A percentile compares a stretch with the other conserved stretches of the same genome.
Evolutionary conservation across 352 stramenopile species (phyloP).

Genomic region (Globisporangium mamillatum): DNA sequence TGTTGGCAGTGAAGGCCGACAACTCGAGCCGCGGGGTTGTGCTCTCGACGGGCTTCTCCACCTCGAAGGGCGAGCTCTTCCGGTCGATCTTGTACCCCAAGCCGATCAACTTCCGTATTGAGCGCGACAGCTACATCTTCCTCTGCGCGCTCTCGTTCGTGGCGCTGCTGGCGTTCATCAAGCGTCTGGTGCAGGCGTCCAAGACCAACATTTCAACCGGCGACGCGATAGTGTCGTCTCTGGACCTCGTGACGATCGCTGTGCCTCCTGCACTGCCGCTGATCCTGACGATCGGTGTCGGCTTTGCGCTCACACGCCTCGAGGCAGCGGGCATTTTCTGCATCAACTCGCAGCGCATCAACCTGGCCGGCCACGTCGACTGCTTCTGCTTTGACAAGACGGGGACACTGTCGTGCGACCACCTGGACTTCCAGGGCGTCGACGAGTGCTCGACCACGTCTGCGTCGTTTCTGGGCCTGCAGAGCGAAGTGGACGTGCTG

Average conservation of each 20-base stretch:
- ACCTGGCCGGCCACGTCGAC: constrained; percentile 63
- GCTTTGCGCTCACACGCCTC: constrained; percentile 55
- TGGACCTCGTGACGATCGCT: constrained; percentile 66
- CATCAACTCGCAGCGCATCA: constrained; percentile 71
- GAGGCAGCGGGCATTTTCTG: constrained; percentile 50
- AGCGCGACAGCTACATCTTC: constrained; percentile 68
- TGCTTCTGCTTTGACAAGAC: constrained; percentile 87
- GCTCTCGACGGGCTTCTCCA: constrained; percentile 58
- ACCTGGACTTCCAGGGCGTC: constrained; percentile 69
- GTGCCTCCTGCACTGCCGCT: constrained; percentile 57
- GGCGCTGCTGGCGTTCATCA: constrained; percentile 50
- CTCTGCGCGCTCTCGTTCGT: constrained; percentile 39
- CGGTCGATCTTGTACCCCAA: constrained; percentile 64
- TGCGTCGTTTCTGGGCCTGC: constrained; percentile 43
- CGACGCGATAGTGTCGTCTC: constrained; percentile 24
- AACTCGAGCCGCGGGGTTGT: constrained; percentile 49
- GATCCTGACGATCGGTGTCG: constrained; percentile 51
- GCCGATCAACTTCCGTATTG: constrained; percentile 54
- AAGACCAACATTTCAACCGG: constrained; percentile 24
- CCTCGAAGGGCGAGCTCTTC: constrained; percentile 70
- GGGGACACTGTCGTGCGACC: constrained; percentile 68
- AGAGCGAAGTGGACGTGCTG: constrained; percentile 69
- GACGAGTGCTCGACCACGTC: constrained; percentile 47
- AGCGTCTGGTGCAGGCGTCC: constrained; percentile 38
- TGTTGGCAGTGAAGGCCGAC: constrained; percentile 33